Percentiles rank a stretch among this genome's conserved stretches.
Evolutionary conservation across 768 basidiomycete species (phyloP).

Genomic region (Rhizopogon vinicolor): DNA sequence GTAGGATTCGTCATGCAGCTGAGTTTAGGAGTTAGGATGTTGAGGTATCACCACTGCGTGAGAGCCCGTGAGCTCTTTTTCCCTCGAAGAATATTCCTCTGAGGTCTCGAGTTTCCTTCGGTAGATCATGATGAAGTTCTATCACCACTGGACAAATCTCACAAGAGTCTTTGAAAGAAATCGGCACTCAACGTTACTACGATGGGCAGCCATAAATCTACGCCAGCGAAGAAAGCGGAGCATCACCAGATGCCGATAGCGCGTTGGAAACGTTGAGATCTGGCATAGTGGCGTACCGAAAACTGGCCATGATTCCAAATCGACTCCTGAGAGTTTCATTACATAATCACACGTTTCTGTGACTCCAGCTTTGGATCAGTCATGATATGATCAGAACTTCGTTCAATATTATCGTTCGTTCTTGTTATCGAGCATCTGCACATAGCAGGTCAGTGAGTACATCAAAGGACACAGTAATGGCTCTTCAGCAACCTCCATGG

Average conservation of each 20-base stretch:
- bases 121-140: too few relatives aligned
- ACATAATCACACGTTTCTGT: conserved; percentile 1
- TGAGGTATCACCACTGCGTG: conserved; percentile 1
- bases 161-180: neutral
- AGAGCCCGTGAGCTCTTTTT: neutral
- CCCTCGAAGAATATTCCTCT: neutral
- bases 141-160: neutral
- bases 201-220: neutral
- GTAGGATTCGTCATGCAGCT: neutral
- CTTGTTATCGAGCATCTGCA: conserved; percentile 3
- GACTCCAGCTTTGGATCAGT: neutral
- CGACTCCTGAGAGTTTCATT: neutral
- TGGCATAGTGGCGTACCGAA: too few relatives aligned
- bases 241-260: neutral
- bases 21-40: conserved; percentile 2
- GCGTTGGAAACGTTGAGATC: neutral
- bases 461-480: conserved; percentile 33
- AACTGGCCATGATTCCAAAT: too few relatives aligned
- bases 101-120: neutral
- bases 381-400: conserved; percentile 19
- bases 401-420: conserved; percentile 9
- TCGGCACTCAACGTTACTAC: neutral
- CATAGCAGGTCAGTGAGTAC: conserved; percentile 4
- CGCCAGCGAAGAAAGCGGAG: neutral
- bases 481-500: conserved; percentile 56